These are phyloP conservation scores for Magnolia sinica DNA, from an alignment of 164 flowering plant genomes.

Conservation along the genomic window DNA sequence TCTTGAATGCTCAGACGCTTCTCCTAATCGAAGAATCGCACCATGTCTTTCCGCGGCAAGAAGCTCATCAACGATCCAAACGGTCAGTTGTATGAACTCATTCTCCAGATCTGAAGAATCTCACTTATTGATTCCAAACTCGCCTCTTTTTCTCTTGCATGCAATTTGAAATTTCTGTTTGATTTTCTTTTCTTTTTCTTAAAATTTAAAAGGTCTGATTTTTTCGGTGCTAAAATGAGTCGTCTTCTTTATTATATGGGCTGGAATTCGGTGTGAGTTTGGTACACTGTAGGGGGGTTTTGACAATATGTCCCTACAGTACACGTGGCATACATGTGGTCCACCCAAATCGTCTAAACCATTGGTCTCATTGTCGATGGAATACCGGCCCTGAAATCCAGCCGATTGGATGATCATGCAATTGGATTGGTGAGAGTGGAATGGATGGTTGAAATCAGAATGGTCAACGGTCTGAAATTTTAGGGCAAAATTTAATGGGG, in stretches of 20 bases:
- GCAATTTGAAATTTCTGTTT: neutral
- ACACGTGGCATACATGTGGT: neutral
- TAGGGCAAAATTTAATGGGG: neutral
- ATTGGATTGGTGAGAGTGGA: neutral
- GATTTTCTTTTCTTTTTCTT: neutral
- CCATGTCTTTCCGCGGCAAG: slow-evolving; percentile 62
- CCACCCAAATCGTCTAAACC: neutral
- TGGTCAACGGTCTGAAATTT: neutral
- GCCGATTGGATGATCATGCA: neutral
- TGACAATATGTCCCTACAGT: neutral
- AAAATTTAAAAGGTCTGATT: neutral
- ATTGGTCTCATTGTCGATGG: neutral
- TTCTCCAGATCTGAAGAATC: neutral
- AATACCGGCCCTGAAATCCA: neutral
- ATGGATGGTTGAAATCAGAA: neutral
- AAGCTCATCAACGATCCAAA: slow-evolving; percentile 80
- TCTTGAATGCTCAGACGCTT: neutral
- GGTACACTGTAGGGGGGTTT: neutral
- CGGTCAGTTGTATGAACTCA: slow-evolving; percentile 30
- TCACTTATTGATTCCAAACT: neutral
- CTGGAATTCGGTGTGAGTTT: neutral
- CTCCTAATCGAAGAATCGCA: neutral
- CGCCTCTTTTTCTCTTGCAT: neutral
- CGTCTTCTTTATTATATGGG: neutral
- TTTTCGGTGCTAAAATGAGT: neutral